phyloP scores from a whole-genome alignment of 495 filamentous ascomycete species.

The Lichenothelia convexa region DNA sequence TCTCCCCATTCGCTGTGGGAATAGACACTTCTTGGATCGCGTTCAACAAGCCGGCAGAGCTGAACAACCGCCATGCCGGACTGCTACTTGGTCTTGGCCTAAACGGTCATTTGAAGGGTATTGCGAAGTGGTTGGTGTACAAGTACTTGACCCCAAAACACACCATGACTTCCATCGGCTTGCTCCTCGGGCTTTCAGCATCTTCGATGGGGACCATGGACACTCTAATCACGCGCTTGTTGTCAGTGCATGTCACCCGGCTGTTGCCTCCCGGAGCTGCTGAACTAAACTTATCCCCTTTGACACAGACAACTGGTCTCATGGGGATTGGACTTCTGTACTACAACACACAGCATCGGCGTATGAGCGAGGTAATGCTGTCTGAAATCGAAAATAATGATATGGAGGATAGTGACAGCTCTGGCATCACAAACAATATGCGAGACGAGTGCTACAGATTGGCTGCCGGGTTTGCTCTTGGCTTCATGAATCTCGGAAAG shows the following conservation, averaged over 20 bases:
- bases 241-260: constrained; percentile 92
- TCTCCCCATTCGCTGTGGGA: constrained; percentile 73
- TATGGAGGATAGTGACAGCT: constrained; percentile 44
- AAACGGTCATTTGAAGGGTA: constrained; percentile 78
- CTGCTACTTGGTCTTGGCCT: constrained; percentile 85
- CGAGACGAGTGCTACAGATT: constrained; percentile 89
- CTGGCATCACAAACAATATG: constrained; percentile 48
- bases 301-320: constrained; percentile 91
- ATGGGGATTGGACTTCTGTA: constrained; percentile 96
- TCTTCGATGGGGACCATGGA: constrained; percentile 96
- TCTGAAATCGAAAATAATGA: constrained; percentile 86
- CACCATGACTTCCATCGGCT: constrained; percentile 93
- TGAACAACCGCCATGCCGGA: constrained; percentile 84
- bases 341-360: constrained; percentile 84
- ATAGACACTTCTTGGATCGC: constrained; percentile 98
- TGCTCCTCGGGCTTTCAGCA: constrained; percentile 78
- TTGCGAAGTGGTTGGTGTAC: constrained; percentile 97
- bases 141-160: constrained; percentile 97
- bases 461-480: constrained; percentile 83
- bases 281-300: constrained; percentile 77
- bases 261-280: constrained; percentile 84
- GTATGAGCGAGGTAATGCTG: constrained; percentile 97
- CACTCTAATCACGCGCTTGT: constrained; percentile 72
- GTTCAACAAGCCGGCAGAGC: constrained; percentile 87
- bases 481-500: constrained; percentile 85